phyloP scores from a whole-genome alignment of 108 stramenopile genomes.

The Nitzschia palea region DNA sequence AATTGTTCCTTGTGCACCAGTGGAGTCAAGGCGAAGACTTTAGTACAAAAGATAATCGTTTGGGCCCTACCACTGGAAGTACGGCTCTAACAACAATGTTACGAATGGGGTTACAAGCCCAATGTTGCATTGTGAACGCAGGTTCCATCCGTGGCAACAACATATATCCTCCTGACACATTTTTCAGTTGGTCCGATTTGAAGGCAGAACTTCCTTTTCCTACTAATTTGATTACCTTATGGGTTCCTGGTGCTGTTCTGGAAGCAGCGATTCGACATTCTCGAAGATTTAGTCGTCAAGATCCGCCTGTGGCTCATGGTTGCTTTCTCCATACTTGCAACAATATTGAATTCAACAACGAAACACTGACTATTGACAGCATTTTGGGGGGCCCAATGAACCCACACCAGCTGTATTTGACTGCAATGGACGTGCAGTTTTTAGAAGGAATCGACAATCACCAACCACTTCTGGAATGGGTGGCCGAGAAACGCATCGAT shows the following conservation, averaged over 20 bases:
- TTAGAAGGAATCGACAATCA: constrained; percentile 51
- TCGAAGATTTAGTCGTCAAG: neutral
- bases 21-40: constrained; percentile 22
- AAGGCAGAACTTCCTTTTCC: constrained; percentile 48
- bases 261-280: constrained; percentile 37
- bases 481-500: neutral
- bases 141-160: constrained; percentile 42
- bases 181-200: constrained; percentile 48
- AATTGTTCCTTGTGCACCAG: constrained; percentile 22
- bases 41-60: constrained; percentile 37
- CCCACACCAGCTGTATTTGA: constrained; percentile 25
- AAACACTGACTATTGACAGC: constrained; percentile 6
- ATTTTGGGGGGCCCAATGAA: constrained; percentile 39
- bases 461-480: constrained; percentile 47
- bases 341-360: constrained; percentile 26
- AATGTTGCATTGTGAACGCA: constrained; percentile 47
- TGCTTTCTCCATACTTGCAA: constrained; percentile 39
- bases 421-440: constrained; percentile 28
- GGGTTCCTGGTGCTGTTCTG: constrained; percentile 40
- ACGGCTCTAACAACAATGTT: constrained; percentile 22
- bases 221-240: constrained; percentile 18
- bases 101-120: constrained; percentile 33
- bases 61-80: constrained; percentile 27
- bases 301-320: constrained; percentile 17
- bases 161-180: constrained; percentile 21